Percentiles rank a stretch among this genome's conserved stretches.
Evolutionary conservation across 2,329 filamentous ascomycete species (phyloP).

Genomic region (Pyrenochaeta sp.): DNA sequence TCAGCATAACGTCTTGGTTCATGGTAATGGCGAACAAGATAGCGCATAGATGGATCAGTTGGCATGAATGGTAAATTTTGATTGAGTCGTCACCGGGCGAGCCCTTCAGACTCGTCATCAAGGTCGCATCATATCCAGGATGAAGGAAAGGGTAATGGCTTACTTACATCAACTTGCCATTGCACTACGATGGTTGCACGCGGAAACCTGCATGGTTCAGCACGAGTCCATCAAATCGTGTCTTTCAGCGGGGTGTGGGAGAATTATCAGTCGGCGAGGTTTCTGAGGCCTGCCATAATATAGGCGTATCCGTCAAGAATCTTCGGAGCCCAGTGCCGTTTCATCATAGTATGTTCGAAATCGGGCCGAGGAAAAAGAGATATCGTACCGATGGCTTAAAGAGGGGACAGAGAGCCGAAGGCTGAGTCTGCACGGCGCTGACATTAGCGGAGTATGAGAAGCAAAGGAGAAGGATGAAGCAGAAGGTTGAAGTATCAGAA

Average conservation of each 20-base stretch:
- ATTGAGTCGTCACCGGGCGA: conserved; percentile 70
- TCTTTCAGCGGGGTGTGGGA: conserved; percentile 3
- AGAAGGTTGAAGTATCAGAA: conserved; percentile 45
- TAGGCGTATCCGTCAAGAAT: conserved; percentile 82
- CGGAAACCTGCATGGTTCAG: conserved; percentile 15
- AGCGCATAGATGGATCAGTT: conserved; percentile 29
- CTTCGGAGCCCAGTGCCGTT: conserved; percentile 97
- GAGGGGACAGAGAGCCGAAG: neutral
- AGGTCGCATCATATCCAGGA: conserved; percentile 56
- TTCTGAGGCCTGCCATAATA: conserved; percentile 98
- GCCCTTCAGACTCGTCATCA: conserved; percentile 84
- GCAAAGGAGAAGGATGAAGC: conserved; percentile 12
- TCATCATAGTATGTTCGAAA: conserved; percentile 69
- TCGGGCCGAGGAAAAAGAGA: conserved; percentile 17
- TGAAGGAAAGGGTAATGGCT: conserved; percentile 20
- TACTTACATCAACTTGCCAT: conserved; percentile 14
- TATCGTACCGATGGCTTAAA: conserved; percentile 33
- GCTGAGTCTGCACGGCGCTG: conserved; percentile 6
- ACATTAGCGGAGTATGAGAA: conserved; percentile 24
- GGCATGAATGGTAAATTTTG: conserved; percentile 76
- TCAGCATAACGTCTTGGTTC: conserved; percentile 11
- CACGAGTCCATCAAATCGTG: conserved; percentile 5
- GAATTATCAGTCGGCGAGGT: conserved; percentile 92
- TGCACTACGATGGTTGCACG: too few relatives aligned
- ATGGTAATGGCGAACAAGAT: conserved; percentile 3